A percentile compares a stretch with the other conserved stretches of the same genome.
Evolutionary conservation across 441 rosid species (phyloP).

Genomic region (Lepidium campestre): DNA sequence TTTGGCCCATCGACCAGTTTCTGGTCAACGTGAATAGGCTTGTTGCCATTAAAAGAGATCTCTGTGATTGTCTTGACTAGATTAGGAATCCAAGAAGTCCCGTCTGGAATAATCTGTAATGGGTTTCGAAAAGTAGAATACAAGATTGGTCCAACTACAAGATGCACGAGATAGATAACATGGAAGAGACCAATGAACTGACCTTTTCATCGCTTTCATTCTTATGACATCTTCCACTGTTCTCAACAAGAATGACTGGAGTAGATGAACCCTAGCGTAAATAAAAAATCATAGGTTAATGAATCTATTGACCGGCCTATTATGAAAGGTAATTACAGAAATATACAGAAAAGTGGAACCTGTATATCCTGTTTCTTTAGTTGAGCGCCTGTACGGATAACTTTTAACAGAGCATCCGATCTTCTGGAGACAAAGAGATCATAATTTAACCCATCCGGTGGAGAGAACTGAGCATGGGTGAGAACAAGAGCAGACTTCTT

Average conservation of each 20-base stretch:
- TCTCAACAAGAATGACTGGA: constrained; percentile 48
- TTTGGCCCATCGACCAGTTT: constrained; percentile 47
- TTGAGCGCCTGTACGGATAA: constrained; percentile 37
- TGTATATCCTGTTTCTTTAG: constrained; percentile 38
- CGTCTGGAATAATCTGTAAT: constrained; percentile 42
- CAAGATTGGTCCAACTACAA: not conserved
- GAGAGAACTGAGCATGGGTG: constrained; percentile 56
- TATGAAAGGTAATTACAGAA: not conserved
- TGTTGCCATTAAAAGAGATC: constrained; percentile 36
- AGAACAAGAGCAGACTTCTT: constrained; percentile 48
- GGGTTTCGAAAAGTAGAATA: not conserved
- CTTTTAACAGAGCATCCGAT: constrained; percentile 43
- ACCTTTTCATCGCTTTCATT: constrained; percentile 51
- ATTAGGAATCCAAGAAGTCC: constrained; percentile 42
- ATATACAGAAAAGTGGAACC: not conserved
- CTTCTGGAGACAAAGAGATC: constrained; percentile 41
- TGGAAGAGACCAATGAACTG: constrained; percentile 9
- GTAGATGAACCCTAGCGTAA: constrained; percentile 28
- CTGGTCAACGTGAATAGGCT: constrained; percentile 37
- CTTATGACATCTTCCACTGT: constrained; percentile 51
- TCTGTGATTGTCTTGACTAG: constrained; percentile 33
- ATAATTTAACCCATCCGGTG: constrained; percentile 46
- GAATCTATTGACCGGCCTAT: not conserved
- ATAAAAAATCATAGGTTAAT: not conserved
- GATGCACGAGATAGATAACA: not conserved